These are phyloP conservation scores for Aspergillus viridinutans DNA, from an alignment of 2,329 filamentous ascomycete genomes.

Conservation along the genomic window DNA sequence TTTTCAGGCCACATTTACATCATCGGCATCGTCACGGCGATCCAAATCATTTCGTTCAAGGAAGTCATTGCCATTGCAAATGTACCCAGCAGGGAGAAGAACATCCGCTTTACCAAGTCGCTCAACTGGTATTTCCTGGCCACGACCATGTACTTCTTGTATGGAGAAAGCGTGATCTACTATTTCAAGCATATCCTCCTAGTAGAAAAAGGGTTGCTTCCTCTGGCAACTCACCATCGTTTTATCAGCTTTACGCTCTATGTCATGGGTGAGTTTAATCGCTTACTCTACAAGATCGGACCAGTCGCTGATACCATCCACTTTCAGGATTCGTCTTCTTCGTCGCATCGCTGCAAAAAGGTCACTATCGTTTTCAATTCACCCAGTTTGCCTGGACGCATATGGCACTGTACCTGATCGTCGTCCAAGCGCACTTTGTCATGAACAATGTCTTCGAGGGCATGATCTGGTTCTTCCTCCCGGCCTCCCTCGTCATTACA, in stretches of 20 bases:
- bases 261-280: constrained; percentile 69
- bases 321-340: constrained; percentile 90
- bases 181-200: constrained; percentile 99
- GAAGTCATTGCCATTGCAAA: constrained; percentile 98
- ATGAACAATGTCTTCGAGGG: constrained; percentile 99
- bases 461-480: constrained; percentile 99
- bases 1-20: constrained; percentile 98
- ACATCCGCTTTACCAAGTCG: constrained; percentile 89
- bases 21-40: constrained; percentile 82
- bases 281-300: background rate
- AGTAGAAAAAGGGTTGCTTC: constrained; percentile 87
- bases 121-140: constrained; percentile 99
- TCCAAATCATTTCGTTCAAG: constrained; percentile 98
- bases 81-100: constrained; percentile 84
- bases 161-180: constrained; percentile 98
- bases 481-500: constrained; percentile 89
- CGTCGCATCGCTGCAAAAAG: constrained; percentile 87
- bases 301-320: constrained; percentile 7
- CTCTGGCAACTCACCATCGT: constrained; percentile 91
- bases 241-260: constrained; percentile 99
- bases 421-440: constrained; percentile 96
- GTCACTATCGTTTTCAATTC: constrained; percentile 97
- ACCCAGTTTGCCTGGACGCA: constrained; percentile 99
- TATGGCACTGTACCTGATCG: constrained; percentile 97
- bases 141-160: constrained; percentile 99